Conservation (phyloP, 164 flowering plant genomes). For the grape (Vitis vinifera) region DNA sequence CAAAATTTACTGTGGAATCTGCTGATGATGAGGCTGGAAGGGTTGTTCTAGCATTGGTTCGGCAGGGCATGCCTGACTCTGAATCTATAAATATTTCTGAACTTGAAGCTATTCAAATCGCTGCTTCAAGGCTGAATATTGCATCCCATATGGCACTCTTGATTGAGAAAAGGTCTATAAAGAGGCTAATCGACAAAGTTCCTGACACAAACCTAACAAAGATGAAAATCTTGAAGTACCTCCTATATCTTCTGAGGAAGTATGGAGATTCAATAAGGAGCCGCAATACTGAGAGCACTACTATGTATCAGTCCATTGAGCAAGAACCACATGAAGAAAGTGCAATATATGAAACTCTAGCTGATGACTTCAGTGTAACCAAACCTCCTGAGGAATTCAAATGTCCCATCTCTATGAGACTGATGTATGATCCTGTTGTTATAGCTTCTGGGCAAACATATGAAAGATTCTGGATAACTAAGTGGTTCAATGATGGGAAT, state of each 20-base stretch:
- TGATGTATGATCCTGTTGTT: constrained; percentile 26
- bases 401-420: constrained; percentile 23
- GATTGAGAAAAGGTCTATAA: constrained; percentile 25
- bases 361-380: background rate
- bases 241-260: constrained; percentile 26
- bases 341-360: background rate
- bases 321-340: no score
- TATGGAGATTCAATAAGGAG: constrained; percentile 12
- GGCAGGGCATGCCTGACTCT: constrained; percentile 1
- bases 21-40: constrained; percentile 27
- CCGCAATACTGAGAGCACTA: background rate
- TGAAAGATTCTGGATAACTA: constrained; percentile 26
- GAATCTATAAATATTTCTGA: constrained; percentile 8
- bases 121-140: constrained; percentile 20
- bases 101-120: constrained; percentile 15
- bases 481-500: constrained; percentile 24
- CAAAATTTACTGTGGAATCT: constrained; percentile 22
- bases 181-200: constrained; percentile 7
- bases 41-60: constrained; percentile 13
- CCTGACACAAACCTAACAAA: constrained; percentile 1
- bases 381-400: constrained; percentile 19
- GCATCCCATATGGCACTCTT: constrained; percentile 14
- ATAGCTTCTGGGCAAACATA: constrained; percentile 26
- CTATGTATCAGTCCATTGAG: background rate
- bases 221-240: constrained; percentile 16